Percentiles rank a stretch among this genome's conserved stretches.
phyloP scores from a whole-genome alignment of 805 yeast genomes.

The Metschnikowia shivogae region DNA sequence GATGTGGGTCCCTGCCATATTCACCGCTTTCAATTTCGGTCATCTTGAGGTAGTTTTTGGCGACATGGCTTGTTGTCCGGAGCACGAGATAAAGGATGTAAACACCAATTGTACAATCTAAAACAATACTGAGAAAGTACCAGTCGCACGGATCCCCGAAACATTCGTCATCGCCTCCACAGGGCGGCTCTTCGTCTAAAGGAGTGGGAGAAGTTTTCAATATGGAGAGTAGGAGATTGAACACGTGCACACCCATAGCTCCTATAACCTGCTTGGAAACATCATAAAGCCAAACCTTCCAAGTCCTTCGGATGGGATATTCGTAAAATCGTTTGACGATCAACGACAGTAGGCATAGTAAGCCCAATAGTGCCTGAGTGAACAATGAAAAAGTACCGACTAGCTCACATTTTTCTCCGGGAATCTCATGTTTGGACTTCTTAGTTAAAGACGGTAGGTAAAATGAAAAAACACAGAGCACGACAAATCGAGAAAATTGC shows the following conservation, averaged over 20 bases:
- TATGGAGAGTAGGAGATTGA: constrained; percentile 71
- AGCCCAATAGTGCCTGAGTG: constrained; percentile 74
- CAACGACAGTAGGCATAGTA: constrained; percentile 68
- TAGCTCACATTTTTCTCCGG: constrained; percentile 38
- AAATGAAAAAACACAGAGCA: constrained; percentile 7
- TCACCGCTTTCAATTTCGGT: constrained; percentile 50
- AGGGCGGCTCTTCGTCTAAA: constrained; percentile 16
- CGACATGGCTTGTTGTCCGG: constrained; percentile 38
- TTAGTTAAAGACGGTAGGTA: constrained; percentile 10
- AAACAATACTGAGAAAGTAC: constrained; percentile 82
- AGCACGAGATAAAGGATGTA: constrained; percentile 64
- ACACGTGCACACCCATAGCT: constrained; percentile 74
- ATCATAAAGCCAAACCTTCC: constrained; percentile 87
- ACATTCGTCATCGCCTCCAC: constrained; percentile 15
- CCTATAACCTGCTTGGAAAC: constrained; percentile 89
- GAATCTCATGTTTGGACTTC: constrained; percentile 5
- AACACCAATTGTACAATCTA: constrained; percentile 93
- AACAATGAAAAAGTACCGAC: constrained; percentile 83
- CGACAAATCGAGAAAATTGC: not conserved
- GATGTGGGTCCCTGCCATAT: constrained; percentile 62
- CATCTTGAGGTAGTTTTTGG: constrained; percentile 40
- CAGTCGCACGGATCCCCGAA: constrained; percentile 77
- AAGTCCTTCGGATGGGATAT: constrained; percentile 73
- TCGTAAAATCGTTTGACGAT: constrained; percentile 76
- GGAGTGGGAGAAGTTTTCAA: constrained; percentile 35